Percentiles rank a stretch among this genome's conserved stretches.
Evolutionary conservation across 495 filamentous ascomycete genomes (phyloP).

Genomic region (Aspergillus leporis): DNA sequence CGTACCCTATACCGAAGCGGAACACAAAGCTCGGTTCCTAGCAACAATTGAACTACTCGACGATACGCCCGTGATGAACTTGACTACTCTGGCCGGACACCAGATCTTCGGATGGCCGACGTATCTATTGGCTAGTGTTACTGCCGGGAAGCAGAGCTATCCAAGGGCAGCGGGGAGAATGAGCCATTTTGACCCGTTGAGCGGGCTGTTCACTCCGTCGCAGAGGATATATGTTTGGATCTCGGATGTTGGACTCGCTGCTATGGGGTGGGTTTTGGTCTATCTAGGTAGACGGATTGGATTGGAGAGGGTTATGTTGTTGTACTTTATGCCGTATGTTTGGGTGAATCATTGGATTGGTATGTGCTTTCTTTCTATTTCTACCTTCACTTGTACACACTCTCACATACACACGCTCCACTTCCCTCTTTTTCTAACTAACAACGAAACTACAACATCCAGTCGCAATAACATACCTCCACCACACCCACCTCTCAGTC

Average conservation of each 20-base stretch:
- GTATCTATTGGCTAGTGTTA: constrained; percentile 57
- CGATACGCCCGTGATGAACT: constrained; percentile 55
- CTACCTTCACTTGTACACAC: constrained; percentile 1
- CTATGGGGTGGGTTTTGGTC: constrained; percentile 44
- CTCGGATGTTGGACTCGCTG: constrained; percentile 57
- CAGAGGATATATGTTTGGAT: constrained; percentile 57
- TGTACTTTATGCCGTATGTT: constrained; percentile 58
- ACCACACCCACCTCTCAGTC: constrained; percentile 83
- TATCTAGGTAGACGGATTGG: constrained; percentile 47
- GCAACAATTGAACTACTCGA: constrained; percentile 50
- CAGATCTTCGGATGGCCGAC: constrained; percentile 58
- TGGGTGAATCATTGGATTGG: constrained; percentile 64
- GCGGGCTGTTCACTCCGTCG: constrained; percentile 60
- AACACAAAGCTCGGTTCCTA: constrained; percentile 36
- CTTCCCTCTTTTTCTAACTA: no score
- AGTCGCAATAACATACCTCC: constrained; percentile 86
- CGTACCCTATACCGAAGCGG: constrained; percentile 49
- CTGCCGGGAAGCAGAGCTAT: constrained; percentile 46
- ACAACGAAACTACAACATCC: constrained; percentile 6
- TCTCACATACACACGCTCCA: no score
- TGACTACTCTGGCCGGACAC: constrained; percentile 49
- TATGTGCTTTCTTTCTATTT: constrained; percentile 21
- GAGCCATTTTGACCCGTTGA: constrained; percentile 62
- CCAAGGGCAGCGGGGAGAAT: constrained; percentile 44
- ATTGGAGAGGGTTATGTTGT: constrained; percentile 46